Evolutionary conservation across 2,329 filamentous ascomycete species (phyloP), one percentile per base, ranked within the genome.

Genomic region (Ophiostoma triangulosporum): DNA sequence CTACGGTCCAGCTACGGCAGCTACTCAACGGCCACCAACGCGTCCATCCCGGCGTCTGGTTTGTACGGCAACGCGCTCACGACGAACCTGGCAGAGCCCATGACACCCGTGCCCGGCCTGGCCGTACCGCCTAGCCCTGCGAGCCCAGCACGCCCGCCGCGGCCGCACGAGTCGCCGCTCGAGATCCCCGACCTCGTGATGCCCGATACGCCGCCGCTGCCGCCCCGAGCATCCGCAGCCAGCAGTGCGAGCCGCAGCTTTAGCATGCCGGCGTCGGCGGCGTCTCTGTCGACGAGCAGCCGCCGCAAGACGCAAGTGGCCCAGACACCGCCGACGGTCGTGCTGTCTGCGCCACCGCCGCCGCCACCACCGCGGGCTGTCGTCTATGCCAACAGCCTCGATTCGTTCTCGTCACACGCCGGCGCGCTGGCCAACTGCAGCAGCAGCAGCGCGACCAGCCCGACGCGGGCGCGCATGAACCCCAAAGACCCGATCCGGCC

Each of bases 111-210:
- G 14, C 12, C 48, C 4, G 35, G 32, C 9, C 17, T 48, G 17
- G 31, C 38, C 8, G 11, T 24, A 2, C 14, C 48, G 14, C 5
- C 40, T 31, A 35, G 29, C 38, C 60, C 3, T 35, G 20, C 60
- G 2, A 67, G 66, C 2, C 68, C 70, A 0, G 59, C 59, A 2
- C 64, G 68, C 0, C 66, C 69, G 2, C 62, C 64, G 1, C 63
- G 68, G 1, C 66, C 67, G 1, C 66, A 69, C 48, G 66, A 69
- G 20, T 54, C 56, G 3, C 63, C 64, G 3, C 61, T 70, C 4
- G 65, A 68, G 57, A 68, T 70, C 6, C 66, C 68, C 0, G 66
- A 66, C 26, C 59, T 64, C 9, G 53, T 64, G 12, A 63, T 59
- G 22, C 64, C 64, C 3, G 64, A 60, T 22, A 55, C 38, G 20